phyloP scores from a whole-genome alignment of 805 yeast species.

The Lipomyces orientalis region DNA sequence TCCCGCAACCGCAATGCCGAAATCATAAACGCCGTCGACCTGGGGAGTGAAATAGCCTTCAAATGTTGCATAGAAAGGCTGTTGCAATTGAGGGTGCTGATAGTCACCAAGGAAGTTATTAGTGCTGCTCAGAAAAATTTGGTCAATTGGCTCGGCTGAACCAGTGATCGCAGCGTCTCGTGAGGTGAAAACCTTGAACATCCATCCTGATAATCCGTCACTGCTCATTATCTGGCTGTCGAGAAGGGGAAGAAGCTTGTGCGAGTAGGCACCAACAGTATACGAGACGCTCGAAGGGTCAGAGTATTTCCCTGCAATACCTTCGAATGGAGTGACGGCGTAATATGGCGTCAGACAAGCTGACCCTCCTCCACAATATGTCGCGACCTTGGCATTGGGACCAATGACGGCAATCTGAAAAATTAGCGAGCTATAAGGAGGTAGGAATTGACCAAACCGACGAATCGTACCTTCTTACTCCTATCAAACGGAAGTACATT shows the following conservation, averaged over 20 bases:
- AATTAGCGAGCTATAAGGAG: no score
- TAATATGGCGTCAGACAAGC: conserved; percentile 27
- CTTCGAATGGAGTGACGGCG: conserved; percentile 32
- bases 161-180: background rate
- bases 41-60: conserved; percentile 55
- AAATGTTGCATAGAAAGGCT: conserved; percentile 52
- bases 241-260: conserved; percentile 18
- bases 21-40: conserved; percentile 54
- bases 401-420: conserved; percentile 57
- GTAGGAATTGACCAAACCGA: no score
- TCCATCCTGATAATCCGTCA: conserved; percentile 18
- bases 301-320: conserved; percentile 39
- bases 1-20: conserved; percentile 60
- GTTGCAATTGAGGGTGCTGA: conserved; percentile 8
- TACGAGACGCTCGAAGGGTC: background rate
- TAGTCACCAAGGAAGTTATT: conserved; percentile 23
- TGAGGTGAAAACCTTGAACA: background rate
- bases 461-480: conserved; percentile 47
- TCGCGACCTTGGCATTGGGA: conserved; percentile 45
- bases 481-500: conserved; percentile 55
- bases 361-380: conserved; percentile 33
- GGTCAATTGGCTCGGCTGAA: background rate
- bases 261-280: conserved; percentile 17
- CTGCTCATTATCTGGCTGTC: conserved; percentile 3
- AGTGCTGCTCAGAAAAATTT: background rate